Conservation (phyloP, 768 basidiomycete genomes). For the Cystofilobasidium ferigula region DNA sequence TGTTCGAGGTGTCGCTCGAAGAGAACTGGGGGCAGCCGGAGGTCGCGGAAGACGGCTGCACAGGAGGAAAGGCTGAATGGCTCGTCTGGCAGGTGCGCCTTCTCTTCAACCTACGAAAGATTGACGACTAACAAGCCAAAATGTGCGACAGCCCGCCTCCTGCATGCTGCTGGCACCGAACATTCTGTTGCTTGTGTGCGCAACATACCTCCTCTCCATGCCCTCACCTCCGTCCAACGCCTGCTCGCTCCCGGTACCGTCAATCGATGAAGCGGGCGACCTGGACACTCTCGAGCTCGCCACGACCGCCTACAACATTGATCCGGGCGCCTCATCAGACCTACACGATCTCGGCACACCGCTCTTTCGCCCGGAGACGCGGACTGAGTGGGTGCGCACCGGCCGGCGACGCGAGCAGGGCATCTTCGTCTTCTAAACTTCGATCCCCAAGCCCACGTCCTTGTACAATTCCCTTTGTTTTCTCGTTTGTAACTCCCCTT, state of each 20-base stretch:
- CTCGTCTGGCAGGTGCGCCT: no score
- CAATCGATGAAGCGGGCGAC: background rate
- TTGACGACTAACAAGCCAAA: background rate
- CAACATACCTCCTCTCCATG: background rate
- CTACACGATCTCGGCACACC: background rate
- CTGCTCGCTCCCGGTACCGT: background rate
- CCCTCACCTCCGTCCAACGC: background rate
- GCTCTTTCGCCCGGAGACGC: background rate
- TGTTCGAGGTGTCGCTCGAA: background rate
- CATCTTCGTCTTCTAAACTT: background rate
- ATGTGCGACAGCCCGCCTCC: background rate
- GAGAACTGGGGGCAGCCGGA: no score
- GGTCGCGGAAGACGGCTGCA: background rate
- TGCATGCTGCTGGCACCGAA: background rate
- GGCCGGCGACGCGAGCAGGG: slow-evolving; percentile 1
- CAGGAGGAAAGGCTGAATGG: background rate
- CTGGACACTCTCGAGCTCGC: background rate
- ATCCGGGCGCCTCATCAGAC: background rate
- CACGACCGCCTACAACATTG: background rate
- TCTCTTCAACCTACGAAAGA: no score
- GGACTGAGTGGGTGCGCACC: slow-evolving; percentile 20
- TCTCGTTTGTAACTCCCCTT: background rate
- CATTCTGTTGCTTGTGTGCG: no score
- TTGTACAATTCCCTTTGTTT: background rate
- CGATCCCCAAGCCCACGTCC: background rate